Conservation (phyloP, 768 basidiomycete genomes). For the Tulasnella sp. region DNA sequence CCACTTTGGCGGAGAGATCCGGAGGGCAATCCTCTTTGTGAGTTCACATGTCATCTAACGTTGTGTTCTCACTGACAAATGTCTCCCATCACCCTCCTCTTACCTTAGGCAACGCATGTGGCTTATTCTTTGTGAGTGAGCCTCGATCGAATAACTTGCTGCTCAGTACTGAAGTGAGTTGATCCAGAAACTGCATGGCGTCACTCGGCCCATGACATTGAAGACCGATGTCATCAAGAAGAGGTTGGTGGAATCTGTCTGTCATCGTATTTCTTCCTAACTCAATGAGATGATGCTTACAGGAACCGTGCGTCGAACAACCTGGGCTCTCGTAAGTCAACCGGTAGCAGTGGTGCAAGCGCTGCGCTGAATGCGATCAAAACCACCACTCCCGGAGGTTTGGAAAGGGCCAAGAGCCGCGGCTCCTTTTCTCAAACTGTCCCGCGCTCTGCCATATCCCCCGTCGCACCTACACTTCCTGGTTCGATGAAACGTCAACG, state of each 20-base stretch:
- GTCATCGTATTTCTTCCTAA: not conserved
- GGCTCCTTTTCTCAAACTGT: too few relatives aligned
- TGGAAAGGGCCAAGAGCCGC: too few relatives aligned
- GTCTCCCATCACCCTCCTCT: too few relatives aligned
- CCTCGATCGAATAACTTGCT: slow-evolving; percentile 4
- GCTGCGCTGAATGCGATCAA: slow-evolving; percentile 5
- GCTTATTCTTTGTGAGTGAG: slow-evolving; percentile 74
- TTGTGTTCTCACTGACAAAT: too few relatives aligned
- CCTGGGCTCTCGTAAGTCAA: slow-evolving; percentile 8
- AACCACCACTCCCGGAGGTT: not conserved
- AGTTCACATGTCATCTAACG: slow-evolving; percentile 25
- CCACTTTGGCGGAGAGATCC: slow-evolving; percentile 88
- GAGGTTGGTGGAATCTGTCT: slow-evolving; percentile 37
- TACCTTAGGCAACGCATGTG: slow-evolving; percentile 70
- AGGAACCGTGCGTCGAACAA: slow-evolving; percentile 8
- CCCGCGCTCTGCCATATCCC: too few relatives aligned
- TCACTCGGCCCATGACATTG: slow-evolving; percentile 83
- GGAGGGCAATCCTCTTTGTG: slow-evolving; percentile 84
- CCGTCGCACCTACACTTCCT: too few relatives aligned
- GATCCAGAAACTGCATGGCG: slow-evolving; percentile 83
- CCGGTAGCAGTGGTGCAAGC: slow-evolving; percentile 2
- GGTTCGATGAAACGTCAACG: slow-evolving; percentile 14
- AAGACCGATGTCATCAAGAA: slow-evolving; percentile 99
- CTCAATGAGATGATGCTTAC: not conserved
- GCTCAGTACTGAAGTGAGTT: not conserved